Evolutionary conservation across 176 grass and related monocot genomes (phyloP).

Genomic region (Oropetium thomaeum): DNA sequence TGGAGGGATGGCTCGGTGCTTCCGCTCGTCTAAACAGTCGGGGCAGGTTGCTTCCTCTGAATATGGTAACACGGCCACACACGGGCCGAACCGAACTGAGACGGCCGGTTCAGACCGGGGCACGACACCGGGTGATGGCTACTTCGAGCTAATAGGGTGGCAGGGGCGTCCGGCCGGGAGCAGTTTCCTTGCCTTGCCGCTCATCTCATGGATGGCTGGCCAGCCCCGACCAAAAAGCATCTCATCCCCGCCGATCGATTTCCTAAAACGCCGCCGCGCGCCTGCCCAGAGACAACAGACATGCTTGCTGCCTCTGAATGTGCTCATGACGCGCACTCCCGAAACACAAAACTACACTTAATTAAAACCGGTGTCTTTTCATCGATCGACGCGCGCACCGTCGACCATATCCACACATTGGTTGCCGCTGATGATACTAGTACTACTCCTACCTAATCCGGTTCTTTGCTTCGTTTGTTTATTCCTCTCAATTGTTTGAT

Average conservation of each 20-base stretch:
- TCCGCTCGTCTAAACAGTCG: not conserved
- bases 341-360: conserved; percentile 17
- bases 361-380: not conserved
- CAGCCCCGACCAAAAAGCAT: conserved; percentile 19
- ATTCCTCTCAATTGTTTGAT: not conserved
- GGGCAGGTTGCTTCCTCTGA: not conserved
- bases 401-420: not conserved
- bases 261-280: not conserved
- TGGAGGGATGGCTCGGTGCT: not conserved
- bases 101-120: not conserved
- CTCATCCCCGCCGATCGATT: not conserved
- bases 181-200: not conserved
- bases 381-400: conserved; percentile 5
- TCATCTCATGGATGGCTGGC: not conserved
- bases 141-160: not conserved
- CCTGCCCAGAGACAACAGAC: conserved; percentile 4
- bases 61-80: not conserved
- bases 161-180: no score
- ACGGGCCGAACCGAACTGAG: not conserved
- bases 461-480: conserved; percentile 4
- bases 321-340: conserved; percentile 8
- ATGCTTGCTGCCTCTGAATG: not conserved
- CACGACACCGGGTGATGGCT: not conserved
- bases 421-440: not conserved
- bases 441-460: not conserved